Evolutionary conservation across 495 filamentous ascomycete species (phyloP).

Genomic region (Amniculicola lignicola): DNA sequence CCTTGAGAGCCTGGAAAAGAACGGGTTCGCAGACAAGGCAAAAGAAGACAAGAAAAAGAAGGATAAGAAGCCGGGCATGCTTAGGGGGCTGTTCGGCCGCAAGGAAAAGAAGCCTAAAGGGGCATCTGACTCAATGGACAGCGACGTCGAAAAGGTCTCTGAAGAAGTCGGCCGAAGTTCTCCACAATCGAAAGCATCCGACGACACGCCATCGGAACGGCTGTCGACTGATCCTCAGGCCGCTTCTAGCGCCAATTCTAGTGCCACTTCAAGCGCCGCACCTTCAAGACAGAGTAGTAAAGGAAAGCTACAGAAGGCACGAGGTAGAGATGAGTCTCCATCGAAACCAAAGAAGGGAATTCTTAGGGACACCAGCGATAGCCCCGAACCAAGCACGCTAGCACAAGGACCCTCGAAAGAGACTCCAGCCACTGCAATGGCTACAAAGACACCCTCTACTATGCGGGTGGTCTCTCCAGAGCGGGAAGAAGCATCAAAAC

Average conservation of each 20-base stretch:
- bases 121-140: slow-evolving; percentile 46
- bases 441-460: slow-evolving; percentile 40
- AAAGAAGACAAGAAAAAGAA: slow-evolving; percentile 85
- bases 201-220: slow-evolving; percentile 40
- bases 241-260: too few relatives aligned
- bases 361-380: slow-evolving; percentile 30
- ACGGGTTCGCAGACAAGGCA: slow-evolving; percentile 50
- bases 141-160: slow-evolving; percentile 51
- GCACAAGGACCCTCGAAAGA: slow-evolving; percentile 9
- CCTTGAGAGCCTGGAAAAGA: slow-evolving; percentile 60
- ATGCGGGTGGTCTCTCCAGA: slow-evolving; percentile 63
- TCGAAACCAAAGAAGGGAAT: slow-evolving; percentile 12
- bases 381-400: slow-evolving; percentile 24
- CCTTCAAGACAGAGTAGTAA: slow-evolving; percentile 63
- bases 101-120: slow-evolving; percentile 82
- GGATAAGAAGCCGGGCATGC: slow-evolving; percentile 86
- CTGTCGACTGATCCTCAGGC: slow-evolving; percentile 26
- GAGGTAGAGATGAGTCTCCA: slow-evolving; percentile 22
- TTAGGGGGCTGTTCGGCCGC: slow-evolving; percentile 91
- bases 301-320: slow-evolving; percentile 73
- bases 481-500: slow-evolving; percentile 23
- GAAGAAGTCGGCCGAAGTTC: slow-evolving; percentile 54
- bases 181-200: slow-evolving; percentile 49
- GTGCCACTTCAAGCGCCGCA: slow-evolving; percentile 9
- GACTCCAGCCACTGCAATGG: slow-evolving; percentile 13